Evolutionary conservation across 2,329 filamentous ascomycete genomes (phyloP).

Genomic region (Verticillium albo-atrum): DNA sequence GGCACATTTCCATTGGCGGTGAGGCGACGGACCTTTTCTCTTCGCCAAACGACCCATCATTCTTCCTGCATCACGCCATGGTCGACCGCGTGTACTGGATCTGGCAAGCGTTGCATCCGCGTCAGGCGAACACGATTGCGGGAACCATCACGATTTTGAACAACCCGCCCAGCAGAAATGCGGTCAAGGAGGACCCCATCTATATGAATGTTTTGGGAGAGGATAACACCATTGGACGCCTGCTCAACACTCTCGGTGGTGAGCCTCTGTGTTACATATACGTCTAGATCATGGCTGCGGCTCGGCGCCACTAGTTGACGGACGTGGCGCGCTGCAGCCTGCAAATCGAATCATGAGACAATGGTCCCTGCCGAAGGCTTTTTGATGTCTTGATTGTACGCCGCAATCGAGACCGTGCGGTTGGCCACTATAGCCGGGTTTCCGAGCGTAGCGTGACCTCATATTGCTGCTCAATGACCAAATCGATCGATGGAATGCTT

Average conservation of each 20-base stretch:
- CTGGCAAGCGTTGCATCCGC: constrained; percentile 17
- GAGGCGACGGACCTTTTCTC: constrained; percentile 15
- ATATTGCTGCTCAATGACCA: no score
- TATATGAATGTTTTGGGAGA: constrained; percentile 18
- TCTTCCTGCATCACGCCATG: constrained; percentile 20
- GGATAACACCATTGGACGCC: constrained; percentile 21
- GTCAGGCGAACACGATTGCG: constrained; percentile 10
- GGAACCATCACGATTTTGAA: constrained; percentile 16
- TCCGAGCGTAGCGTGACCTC: no score
- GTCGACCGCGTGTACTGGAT: constrained; percentile 21
- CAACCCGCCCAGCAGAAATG: constrained; percentile 15
- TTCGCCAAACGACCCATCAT: constrained; percentile 18
- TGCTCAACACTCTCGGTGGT: constrained; percentile 25
- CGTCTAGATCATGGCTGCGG: constrained; percentile 3
- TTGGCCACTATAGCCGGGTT: no score
- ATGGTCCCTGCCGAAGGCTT: background rate
- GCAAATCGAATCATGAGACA: background rate
- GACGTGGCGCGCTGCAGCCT: no score
- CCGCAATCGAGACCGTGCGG: background rate
- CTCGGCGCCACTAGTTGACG: background rate
- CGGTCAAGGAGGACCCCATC: constrained; percentile 18
- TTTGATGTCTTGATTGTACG: background rate
- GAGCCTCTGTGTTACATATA: constrained; percentile 29
- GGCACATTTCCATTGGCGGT: constrained; percentile 23
- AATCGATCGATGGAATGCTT: no score